A percentile compares a stretch with the other conserved stretches of the same genome.
Evolutionary conservation across 2,329 filamentous ascomycete species (phyloP).

Genomic region (Xylaria sp.): DNA sequence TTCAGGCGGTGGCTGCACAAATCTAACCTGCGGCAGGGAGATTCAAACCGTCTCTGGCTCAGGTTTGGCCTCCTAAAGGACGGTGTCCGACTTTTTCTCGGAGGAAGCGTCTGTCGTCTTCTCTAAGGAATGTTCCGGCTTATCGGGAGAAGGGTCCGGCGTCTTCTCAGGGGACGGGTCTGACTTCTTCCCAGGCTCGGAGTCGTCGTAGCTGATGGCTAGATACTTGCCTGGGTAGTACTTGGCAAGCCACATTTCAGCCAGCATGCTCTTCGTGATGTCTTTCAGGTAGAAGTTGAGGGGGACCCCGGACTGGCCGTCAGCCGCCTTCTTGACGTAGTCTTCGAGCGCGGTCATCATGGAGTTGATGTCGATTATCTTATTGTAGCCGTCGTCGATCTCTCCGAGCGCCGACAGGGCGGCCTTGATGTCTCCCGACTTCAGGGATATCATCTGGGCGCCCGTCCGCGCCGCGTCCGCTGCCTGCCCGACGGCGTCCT

Average conservation of each 20-base stretch:
- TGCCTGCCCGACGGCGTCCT: slow-evolving; percentile 11
- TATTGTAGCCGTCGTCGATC: slow-evolving; percentile 22
- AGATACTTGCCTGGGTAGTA: slow-evolving; percentile 18
- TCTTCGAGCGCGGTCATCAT: slow-evolving; percentile 26
- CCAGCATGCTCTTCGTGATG: slow-evolving; percentile 20
- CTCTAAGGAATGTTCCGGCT: too few species aligned
- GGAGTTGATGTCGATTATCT: slow-evolving; percentile 23
- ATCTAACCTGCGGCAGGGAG: too few species aligned
- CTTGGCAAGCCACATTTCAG: slow-evolving; percentile 22
- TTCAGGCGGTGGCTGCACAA: too few species aligned
- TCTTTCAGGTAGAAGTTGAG: slow-evolving; percentile 24
- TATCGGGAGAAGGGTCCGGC: too few species aligned
- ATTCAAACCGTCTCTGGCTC: too few species aligned
- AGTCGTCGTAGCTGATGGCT: slow-evolving; percentile 14
- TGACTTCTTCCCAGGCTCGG: too few species aligned
- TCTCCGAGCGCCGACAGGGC: slow-evolving; percentile 12
- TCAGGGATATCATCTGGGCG: slow-evolving; percentile 12
- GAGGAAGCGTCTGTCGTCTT: too few species aligned
- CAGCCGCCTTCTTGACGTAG: slow-evolving; percentile 23
- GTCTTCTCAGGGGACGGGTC: too few species aligned
- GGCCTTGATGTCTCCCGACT: slow-evolving; percentile 10
- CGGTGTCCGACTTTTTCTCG: too few species aligned
- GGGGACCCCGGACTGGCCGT: slow-evolving; percentile 18
- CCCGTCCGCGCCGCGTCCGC: slow-evolving; percentile 16
- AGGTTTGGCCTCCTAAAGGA: too few species aligned